A percentile compares a stretch with the other conserved stretches of the same genome.
Conservation (phyloP, 306 rosid species). For the Coriaria nepalensis region DNA sequence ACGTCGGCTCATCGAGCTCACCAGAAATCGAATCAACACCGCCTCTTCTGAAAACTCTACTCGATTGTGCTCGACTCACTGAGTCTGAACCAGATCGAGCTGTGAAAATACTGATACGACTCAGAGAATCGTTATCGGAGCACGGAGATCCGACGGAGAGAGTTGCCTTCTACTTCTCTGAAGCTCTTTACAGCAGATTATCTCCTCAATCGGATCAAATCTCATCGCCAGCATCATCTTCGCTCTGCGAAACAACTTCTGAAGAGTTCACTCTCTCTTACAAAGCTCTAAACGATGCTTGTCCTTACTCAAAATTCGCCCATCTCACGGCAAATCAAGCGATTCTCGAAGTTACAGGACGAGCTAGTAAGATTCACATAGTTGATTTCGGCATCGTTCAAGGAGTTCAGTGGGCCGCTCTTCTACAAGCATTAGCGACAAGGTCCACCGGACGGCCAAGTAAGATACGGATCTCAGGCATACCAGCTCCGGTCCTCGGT, state of each 20-base stretch:
- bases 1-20: constrained; percentile 23
- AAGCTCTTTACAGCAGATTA: constrained; percentile 43
- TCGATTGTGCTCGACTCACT: constrained; percentile 43
- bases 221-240: neutral
- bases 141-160: constrained; percentile 74
- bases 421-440: constrained; percentile 81
- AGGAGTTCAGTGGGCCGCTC: constrained; percentile 93
- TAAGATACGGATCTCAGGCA: constrained; percentile 62
- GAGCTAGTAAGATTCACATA: constrained; percentile 51
- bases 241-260: constrained; percentile 16
- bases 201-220: constrained; percentile 12
- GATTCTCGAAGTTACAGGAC: constrained; percentile 68
- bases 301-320: constrained; percentile 87
- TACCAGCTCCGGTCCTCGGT: constrained; percentile 71
- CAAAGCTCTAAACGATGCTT: constrained; percentile 81
- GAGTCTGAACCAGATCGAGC: constrained; percentile 60
- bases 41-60: constrained; percentile 51
- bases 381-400: constrained; percentile 90
- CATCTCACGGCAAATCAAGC: constrained; percentile 96
- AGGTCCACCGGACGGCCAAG: constrained; percentile 71
- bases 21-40: constrained; percentile 39
- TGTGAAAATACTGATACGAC: constrained; percentile 30
- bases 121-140: constrained; percentile 44
- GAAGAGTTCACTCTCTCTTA: constrained; percentile 66
- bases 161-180: constrained; percentile 46